These are phyloP conservation scores for Draba incana DNA, from an alignment of 345 rosid genomes.

Conservation along the genomic window DNA sequence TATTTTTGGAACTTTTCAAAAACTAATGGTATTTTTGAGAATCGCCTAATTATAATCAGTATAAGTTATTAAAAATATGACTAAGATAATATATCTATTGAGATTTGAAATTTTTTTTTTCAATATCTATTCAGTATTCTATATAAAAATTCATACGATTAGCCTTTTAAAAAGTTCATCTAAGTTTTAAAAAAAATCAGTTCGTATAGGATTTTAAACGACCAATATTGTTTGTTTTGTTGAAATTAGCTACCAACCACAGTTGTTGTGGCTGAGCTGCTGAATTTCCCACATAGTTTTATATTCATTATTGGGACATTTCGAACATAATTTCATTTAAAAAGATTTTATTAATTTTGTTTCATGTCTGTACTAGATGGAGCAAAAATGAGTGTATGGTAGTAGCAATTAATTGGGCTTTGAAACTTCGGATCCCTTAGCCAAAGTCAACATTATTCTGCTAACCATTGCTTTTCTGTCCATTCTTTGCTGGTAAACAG, in stretches of 20 bases:
- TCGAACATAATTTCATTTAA: conserved; percentile 11
- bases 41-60: no score
- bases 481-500: conserved; percentile 18
- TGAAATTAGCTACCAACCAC: background rate
- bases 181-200: no score
- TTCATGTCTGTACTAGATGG: conserved; percentile 39
- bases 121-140: no score
- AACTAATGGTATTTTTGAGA: no score
- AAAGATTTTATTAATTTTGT: conserved; percentile 14
- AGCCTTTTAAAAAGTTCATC: no score
- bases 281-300: conserved; percentile 17
- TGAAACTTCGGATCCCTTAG: conserved; percentile 36
- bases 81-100: no score
- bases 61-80: no score
- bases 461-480: conserved; percentile 27
- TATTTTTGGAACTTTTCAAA: no score
- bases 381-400: conserved; percentile 18
- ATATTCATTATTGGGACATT: conserved; percentile 10
- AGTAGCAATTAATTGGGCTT: conserved; percentile 31
- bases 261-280: conserved; percentile 27
- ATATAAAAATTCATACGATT: no score
- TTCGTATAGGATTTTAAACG: no score
- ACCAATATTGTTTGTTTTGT: no score
- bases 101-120: no score
- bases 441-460: conserved; percentile 31